Percentiles rank a stretch among this genome's conserved stretches.
Evolutionary conservation across 1,139 yeast genomes (phyloP).

Genomic region (Geotrichum europaeum): DNA sequence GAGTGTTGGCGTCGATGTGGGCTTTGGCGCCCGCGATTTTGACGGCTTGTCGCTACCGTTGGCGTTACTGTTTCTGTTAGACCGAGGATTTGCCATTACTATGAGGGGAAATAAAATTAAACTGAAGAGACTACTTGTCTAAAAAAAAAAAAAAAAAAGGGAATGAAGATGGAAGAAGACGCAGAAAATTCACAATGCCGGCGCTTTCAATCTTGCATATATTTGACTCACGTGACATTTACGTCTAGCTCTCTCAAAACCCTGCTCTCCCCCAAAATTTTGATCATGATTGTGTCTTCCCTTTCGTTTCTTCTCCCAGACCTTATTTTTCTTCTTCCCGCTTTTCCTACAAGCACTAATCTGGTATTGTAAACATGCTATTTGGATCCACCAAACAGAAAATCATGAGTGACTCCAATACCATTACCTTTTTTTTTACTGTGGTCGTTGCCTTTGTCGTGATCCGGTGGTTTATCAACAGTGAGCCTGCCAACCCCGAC

Average conservation of each 20-base stretch:
- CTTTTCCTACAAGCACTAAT: background rate
- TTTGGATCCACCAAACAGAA: background rate
- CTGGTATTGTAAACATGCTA: background rate
- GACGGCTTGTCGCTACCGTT: constrained; percentile 6
- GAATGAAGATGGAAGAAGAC: background rate
- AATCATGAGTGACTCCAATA: constrained; percentile 40
- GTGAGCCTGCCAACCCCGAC: constrained; percentile 35
- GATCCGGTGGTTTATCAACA: constrained; percentile 55
- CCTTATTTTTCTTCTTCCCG: background rate
- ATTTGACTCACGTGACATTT: background rate
- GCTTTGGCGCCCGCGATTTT: constrained; percentile 5
- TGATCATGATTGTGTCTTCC: background rate
- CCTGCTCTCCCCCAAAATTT: background rate
- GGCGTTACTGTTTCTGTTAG: background rate
- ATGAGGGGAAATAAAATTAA: background rate
- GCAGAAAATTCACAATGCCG: background rate
- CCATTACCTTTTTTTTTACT: constrained; percentile 46
- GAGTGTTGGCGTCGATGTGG: constrained; percentile 4
- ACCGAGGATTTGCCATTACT: constrained; percentile 8
- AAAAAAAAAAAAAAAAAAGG: background rate
- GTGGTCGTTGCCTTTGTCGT: constrained; percentile 50
- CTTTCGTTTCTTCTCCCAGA: background rate
- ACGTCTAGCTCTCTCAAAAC: background rate
- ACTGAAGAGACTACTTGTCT: background rate
- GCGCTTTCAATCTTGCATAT: background rate